A percentile compares a stretch with the other conserved stretches of the same genome.
Evolutionary conservation across 1,139 yeast species (phyloP).

Genomic region (Scheffersomyces lignicola): DNA sequence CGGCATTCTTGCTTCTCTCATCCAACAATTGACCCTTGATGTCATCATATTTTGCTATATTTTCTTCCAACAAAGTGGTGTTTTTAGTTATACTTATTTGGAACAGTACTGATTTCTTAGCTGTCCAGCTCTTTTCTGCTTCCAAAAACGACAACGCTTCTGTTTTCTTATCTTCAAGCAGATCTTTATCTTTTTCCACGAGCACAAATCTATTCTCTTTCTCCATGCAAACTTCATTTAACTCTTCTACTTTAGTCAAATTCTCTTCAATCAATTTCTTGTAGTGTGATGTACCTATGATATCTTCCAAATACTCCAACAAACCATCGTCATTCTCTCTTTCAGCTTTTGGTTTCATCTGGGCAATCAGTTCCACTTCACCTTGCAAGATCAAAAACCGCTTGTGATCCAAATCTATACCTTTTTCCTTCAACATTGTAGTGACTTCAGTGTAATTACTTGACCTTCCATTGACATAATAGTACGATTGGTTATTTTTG

Average conservation of each 20-base stretch:
- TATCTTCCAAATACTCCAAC: constrained; percentile 91
- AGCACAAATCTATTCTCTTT: constrained; percentile 78
- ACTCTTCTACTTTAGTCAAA: constrained; percentile 56
- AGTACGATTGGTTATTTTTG: constrained; percentile 74
- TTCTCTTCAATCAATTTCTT: constrained; percentile 74
- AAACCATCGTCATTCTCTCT: constrained; percentile 90
- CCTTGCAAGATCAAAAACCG: constrained; percentile 94
- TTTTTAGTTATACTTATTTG: constrained; percentile 54
- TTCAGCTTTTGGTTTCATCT: constrained; percentile 97
- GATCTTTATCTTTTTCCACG: constrained; percentile 73
- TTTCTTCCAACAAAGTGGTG: constrained; percentile 39
- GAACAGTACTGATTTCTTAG: constrained; percentile 54
- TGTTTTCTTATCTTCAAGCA: constrained; percentile 67
- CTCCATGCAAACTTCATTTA: constrained; percentile 79
- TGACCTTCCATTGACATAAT: constrained; percentile 66
- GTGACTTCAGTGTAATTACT: constrained; percentile 85
- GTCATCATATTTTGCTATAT: constrained; percentile 30
- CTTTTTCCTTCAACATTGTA: constrained; percentile 68
- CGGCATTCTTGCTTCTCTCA: constrained; percentile 50
- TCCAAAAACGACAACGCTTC: constrained; percentile 68
- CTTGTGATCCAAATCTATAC: constrained; percentile 93
- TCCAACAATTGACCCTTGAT: constrained; percentile 44
- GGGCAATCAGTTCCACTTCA: constrained; percentile 97
- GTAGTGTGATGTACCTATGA: constrained; percentile 89
- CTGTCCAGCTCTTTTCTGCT: constrained; percentile 61